A percentile compares a stretch with the other conserved stretches of the same genome.
These are phyloP conservation scores for Ocimum tenuiflorum DNA, from an alignment of 257 asterid species.

Conservation along the genomic window DNA sequence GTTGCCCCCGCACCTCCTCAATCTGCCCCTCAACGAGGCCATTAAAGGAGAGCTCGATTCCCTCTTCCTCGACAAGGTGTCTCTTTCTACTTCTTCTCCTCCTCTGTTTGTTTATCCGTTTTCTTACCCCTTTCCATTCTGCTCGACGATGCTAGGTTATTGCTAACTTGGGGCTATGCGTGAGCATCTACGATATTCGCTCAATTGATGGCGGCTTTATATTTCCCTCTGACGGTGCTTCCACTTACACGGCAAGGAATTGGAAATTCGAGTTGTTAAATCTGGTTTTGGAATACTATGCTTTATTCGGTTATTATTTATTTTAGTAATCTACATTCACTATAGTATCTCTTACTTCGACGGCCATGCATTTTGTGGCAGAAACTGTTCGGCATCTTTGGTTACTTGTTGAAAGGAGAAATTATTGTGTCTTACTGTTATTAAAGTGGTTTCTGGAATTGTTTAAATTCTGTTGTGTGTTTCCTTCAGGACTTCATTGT, in stretches of 20 bases:
- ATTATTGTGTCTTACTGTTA: too few species aligned
- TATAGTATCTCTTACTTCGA: background rate
- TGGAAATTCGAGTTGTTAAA: background rate
- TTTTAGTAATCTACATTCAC: background rate
- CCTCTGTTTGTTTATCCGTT: background rate
- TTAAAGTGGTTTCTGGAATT: too few species aligned
- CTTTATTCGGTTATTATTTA: background rate
- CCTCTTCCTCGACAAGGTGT: constrained; percentile 73
- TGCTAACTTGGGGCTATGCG: constrained; percentile 56
- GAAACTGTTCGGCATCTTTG: too few species aligned
- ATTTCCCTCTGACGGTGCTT: constrained; percentile 71
- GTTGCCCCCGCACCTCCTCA: constrained; percentile 47
- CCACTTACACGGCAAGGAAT: constrained; percentile 69
- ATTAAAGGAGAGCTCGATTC: constrained; percentile 66
- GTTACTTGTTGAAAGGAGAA: too few species aligned
- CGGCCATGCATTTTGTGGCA: background rate
- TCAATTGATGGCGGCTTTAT: constrained; percentile 75
- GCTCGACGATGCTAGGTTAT: constrained; percentile 42
- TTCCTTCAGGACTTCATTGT: too few species aligned
- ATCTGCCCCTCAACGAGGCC: constrained; percentile 55
- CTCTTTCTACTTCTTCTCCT: background rate
- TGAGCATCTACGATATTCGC: constrained; percentile 64
- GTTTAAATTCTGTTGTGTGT: too few species aligned
- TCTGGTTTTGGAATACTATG: background rate
- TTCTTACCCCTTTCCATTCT: background rate